Conservation (phyloP, 2,329 filamentous ascomycete genomes). For the Onygenales sp. region DNA sequence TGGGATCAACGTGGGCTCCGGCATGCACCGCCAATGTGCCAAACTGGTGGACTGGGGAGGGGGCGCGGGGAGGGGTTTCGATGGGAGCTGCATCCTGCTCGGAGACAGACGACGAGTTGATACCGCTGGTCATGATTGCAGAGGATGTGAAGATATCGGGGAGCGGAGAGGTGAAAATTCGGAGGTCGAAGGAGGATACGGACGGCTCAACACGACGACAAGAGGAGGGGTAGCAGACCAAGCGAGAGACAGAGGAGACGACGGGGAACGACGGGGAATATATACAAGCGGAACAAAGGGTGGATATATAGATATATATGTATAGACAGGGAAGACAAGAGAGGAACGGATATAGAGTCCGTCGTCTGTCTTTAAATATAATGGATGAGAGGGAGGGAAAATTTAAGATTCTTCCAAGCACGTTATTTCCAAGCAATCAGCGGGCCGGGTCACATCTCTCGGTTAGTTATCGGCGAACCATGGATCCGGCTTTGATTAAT, state of each 20-base stretch:
- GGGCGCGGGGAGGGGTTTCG: constrained; percentile 63
- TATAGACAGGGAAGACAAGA: too few species aligned
- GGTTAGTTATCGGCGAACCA: too few species aligned
- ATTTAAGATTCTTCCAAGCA: too few species aligned
- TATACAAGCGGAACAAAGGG: too few species aligned
- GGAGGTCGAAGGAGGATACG: not conserved
- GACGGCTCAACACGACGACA: not conserved
- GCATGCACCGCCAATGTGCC: constrained; percentile 93
- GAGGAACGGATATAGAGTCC: too few species aligned
- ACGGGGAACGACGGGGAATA: too few species aligned
- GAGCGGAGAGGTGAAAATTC: not conserved
- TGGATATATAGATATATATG: too few species aligned
- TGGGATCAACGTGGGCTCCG: constrained; percentile 79
- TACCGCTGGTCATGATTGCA: constrained; percentile 15
- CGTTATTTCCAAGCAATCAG: too few species aligned
- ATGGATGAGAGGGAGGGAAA: too few species aligned
- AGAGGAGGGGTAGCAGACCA: not conserved
- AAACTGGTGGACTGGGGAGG: constrained; percentile 69
- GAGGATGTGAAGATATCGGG: not conserved
- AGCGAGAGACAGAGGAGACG: not conserved
- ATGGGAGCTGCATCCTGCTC: constrained; percentile 45
- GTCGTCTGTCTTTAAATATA: too few species aligned
- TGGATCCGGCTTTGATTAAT: too few species aligned
- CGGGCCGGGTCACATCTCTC: too few species aligned
- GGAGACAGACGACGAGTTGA: constrained; percentile 12